Evolutionary conservation across 2,329 filamentous ascomycete species (phyloP), one percentile per base, ranked within the genome.

Genomic region (Ophiostoma piceae): DNA sequence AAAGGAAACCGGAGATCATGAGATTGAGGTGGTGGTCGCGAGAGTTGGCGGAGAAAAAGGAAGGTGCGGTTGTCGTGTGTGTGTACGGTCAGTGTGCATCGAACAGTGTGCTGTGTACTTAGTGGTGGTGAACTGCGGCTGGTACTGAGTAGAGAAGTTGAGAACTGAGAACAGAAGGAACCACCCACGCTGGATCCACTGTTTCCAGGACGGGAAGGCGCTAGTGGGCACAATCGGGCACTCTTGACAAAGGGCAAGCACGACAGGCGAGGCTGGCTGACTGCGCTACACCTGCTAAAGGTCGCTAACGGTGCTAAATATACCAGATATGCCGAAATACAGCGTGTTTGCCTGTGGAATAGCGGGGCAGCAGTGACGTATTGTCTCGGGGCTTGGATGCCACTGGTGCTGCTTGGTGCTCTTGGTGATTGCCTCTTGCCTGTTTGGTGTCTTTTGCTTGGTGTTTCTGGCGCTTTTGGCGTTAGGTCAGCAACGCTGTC

Each of bases 291-390:
- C n/a, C 22, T 26, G 22, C 51, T 57, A 57, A 22, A 57, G 7
- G 51, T 57, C 22, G n/a, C 51, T 57, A 26, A 26, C n/a, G n/a
- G 8, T 26, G 22, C 51, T 29, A 57, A 57, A 57, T 57, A 26
- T 57, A 57, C 51, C 51, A 26, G 22, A 47, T n/a, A 47, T 47
- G 19, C 14, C 12, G 32, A 22, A 41, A n/a, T 39, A 39, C 62
- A 19, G 32, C 39, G 39, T 65, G 6, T 1, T 22, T 11, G 35
- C n/a, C 14, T 43, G 60, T 43, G 37, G 37, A n/a, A 35, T 29
- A 67, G 71, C 70, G 71, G 70, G 71, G 71, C 68, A 71, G 71
- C 68, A 71, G 71, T 72, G 70, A 72, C 71, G 71, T 72, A 72
- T 71, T 70, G 65, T 57, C 19, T 60, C 11, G 37, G 37, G 62